phyloP scores from a whole-genome alignment of 495 filamentous ascomycete species.

The Articulospora tetracladia region DNA sequence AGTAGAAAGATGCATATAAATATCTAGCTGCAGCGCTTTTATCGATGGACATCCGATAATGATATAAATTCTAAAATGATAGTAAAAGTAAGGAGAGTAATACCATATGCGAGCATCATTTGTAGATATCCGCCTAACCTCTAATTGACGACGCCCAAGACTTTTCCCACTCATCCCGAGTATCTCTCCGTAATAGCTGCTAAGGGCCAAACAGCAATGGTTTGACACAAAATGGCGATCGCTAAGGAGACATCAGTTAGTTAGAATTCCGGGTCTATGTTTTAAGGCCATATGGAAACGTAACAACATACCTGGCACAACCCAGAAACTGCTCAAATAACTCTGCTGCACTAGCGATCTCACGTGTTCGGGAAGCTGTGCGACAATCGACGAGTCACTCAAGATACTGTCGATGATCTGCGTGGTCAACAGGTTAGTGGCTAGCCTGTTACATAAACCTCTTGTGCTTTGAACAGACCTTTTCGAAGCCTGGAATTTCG shows the following conservation, averaged over 20 bases:
- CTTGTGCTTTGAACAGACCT: slow-evolving; percentile 5
- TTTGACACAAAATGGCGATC: background rate
- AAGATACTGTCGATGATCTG: slow-evolving; percentile 29
- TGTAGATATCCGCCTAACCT: background rate
- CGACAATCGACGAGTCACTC: slow-evolving; percentile 24
- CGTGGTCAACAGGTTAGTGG: background rate
- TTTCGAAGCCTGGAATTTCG: slow-evolving; percentile 1
- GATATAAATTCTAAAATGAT: background rate
- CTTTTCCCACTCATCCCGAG: background rate
- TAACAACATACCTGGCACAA: slow-evolving; percentile 24
- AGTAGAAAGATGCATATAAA: background rate
- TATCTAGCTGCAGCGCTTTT: background rate
- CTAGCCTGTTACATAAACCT: background rate
- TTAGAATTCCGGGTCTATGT: background rate
- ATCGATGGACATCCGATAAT: background rate
- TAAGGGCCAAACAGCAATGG: slow-evolving; percentile 1
- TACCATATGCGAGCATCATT: background rate
- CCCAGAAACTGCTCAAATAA: slow-evolving; percentile 29
- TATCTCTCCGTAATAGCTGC: background rate
- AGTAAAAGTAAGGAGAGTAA: background rate
- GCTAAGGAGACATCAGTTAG: background rate
- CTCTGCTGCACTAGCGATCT: slow-evolving; percentile 18
- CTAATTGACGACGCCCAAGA: background rate
- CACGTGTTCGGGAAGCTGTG: slow-evolving; percentile 15
- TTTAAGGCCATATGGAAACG: background rate